phyloP scores from a whole-genome alignment of 345 rosid genomes.

The Conringia planisiliqua region DNA sequence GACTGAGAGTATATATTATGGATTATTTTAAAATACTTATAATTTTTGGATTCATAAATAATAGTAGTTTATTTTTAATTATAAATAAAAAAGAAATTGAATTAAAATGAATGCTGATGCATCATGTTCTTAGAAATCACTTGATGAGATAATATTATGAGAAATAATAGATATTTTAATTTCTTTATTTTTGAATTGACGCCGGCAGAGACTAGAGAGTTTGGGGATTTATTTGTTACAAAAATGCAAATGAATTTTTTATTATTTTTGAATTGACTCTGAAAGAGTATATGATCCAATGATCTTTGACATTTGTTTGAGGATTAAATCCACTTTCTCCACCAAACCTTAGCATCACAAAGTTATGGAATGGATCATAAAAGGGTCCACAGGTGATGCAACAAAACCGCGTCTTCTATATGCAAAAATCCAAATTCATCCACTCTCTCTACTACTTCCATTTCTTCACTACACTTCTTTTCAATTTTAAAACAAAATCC shows the following conservation, averaged over 20 bases:
- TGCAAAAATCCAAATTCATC: conserved; percentile 18
- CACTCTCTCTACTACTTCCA: conserved; percentile 11
- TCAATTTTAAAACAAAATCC: neutral
- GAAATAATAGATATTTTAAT: too few species aligned
- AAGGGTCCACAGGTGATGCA: conserved; percentile 27
- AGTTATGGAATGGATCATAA: conserved; percentile 18
- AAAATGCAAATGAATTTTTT: neutral
- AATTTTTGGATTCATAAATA: too few species aligned
- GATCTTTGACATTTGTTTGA: conserved; percentile 21
- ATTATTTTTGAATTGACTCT: neutral
- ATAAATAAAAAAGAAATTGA: too few species aligned
- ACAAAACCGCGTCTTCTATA: conserved; percentile 33
- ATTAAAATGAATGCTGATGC: too few species aligned
- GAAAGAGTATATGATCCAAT: conserved; percentile 6
- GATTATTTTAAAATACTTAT: too few species aligned
- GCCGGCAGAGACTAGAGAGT: neutral
- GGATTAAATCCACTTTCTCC: conserved; percentile 18
- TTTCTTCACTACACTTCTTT: conserved; percentile 20
- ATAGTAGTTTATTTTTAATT: too few species aligned
- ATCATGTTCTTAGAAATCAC: too few species aligned
- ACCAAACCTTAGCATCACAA: conserved; percentile 27
- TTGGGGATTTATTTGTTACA: neutral
- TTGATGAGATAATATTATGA: too few species aligned
- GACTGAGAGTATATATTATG: too few species aligned
- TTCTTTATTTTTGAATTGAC: neutral